Conservation (phyloP, 2,329 filamentous ascomycete species). For the Cladosporium velox region DNA sequence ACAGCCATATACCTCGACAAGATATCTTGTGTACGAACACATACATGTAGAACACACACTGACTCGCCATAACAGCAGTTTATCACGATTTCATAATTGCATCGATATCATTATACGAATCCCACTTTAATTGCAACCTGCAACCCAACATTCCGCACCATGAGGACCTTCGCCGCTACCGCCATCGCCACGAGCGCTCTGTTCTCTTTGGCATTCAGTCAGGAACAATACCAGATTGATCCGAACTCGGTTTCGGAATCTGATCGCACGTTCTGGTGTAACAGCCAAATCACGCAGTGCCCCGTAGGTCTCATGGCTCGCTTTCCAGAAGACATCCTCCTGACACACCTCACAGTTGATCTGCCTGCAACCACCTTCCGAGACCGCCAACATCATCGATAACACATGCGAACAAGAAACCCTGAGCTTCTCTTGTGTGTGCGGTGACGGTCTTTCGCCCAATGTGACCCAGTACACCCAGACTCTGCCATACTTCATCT, state of each 20-base stretch:
- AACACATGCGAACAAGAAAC: slow-evolving; percentile 70
- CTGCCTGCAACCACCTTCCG: slow-evolving; percentile 63
- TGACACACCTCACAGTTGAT: slow-evolving; percentile 45
- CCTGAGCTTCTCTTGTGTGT: slow-evolving; percentile 72
- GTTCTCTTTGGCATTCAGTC: slow-evolving; percentile 56
- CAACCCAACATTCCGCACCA: slow-evolving; percentile 31
- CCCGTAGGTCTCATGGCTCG: slow-evolving; percentile 46
- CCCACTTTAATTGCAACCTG: neutral
- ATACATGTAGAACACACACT: neutral
- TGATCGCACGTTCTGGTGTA: slow-evolving; percentile 59
- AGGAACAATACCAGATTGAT: slow-evolving; percentile 57
- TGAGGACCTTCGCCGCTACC: slow-evolving; percentile 52
- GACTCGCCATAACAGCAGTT: neutral
- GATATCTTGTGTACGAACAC: neutral
- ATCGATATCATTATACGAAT: neutral
- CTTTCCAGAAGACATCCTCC: neutral
- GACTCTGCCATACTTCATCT: slow-evolving; percentile 76
- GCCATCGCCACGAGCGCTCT: slow-evolving; percentile 52
- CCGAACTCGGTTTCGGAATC: too few species aligned
- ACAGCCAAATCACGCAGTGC: slow-evolving; percentile 63
- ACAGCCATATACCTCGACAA: neutral
- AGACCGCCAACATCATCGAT: slow-evolving; percentile 48
- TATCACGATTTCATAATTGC: neutral
- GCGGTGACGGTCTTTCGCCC: slow-evolving; percentile 64
- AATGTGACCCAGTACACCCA: slow-evolving; percentile 77